phyloP scores from a whole-genome alignment of 208 protist species.

The Crithidia fasciculata region DNA sequence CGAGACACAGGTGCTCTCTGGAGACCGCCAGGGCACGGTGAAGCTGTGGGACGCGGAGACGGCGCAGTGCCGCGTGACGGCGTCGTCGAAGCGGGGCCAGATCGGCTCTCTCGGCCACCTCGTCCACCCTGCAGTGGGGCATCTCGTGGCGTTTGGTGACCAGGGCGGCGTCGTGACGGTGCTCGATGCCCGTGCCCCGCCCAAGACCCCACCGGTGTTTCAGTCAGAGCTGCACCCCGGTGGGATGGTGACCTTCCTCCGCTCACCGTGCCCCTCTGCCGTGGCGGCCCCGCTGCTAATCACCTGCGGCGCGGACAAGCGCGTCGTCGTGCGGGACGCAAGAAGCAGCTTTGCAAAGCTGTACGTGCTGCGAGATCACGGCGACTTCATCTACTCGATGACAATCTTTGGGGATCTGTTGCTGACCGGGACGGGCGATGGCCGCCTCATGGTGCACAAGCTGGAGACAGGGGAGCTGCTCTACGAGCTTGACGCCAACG shows the following conservation, averaged over 20 bases:
- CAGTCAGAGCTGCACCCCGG: constrained; percentile 69
- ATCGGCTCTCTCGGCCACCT: constrained; percentile 66
- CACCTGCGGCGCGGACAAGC: constrained; percentile 81
- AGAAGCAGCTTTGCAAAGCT: constrained; percentile 50
- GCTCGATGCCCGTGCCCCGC: constrained; percentile 55
- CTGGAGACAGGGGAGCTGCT: constrained; percentile 59
- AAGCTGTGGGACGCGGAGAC: constrained; percentile 83
- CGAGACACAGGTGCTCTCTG: constrained; percentile 66
- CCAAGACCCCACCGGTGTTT: constrained; percentile 38
- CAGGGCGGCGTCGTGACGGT: constrained; percentile 77
- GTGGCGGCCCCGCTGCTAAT: constrained; percentile 57
- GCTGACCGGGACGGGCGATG: constrained; percentile 77
- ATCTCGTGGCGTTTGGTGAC: constrained; percentile 70
- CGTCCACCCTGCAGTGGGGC: constrained; percentile 34
- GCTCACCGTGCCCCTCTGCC: constrained; percentile 14
- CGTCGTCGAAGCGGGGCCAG: constrained; percentile 72
- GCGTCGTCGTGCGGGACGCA: constrained; percentile 72
- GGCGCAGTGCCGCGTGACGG: constrained; percentile 47
- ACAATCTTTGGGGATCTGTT: constrained; percentile 69
- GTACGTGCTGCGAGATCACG: constrained; percentile 62
- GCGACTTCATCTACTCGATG: constrained; percentile 86
- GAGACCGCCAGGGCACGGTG: constrained; percentile 73
- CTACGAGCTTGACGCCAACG: constrained; percentile 80
- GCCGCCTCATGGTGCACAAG: constrained; percentile 85
- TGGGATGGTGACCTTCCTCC: constrained; percentile 74